phyloP scores from a whole-genome alignment of 139 green algal genomes.

The Coccomyxa sp. region DNA sequence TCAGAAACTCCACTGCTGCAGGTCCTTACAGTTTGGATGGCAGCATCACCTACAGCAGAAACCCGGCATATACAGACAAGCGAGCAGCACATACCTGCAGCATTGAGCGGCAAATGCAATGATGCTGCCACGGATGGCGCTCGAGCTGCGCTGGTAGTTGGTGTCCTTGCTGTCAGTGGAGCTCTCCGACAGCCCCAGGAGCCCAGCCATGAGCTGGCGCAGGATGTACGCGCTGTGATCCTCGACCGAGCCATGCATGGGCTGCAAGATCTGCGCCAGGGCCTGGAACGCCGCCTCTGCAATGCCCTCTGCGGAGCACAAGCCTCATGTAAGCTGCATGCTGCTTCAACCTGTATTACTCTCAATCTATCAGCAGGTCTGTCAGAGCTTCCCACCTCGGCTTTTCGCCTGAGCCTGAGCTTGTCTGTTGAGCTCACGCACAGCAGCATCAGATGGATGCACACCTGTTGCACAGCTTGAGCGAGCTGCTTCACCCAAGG shows the following conservation, averaged over 20 bases:
- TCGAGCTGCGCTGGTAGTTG: slow-evolving; percentile 9
- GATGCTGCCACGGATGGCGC: slow-evolving; percentile 15
- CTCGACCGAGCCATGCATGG: slow-evolving; percentile 32
- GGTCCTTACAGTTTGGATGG: too few relatives aligned
- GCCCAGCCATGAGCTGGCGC: slow-evolving; percentile 31
- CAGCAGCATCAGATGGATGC: not conserved
- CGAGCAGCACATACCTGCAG: not conserved
- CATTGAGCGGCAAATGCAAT: slow-evolving; percentile 23
- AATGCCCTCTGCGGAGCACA: not conserved
- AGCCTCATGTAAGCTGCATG: not conserved
- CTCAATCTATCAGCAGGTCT: slow-evolving; percentile 5
- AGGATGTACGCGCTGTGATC: slow-evolving; percentile 35
- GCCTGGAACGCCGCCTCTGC: slow-evolving; percentile 8
- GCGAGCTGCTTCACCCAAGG: slow-evolving; percentile 7
- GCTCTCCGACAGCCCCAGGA: slow-evolving; percentile 16
- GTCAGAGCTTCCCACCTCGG: too few relatives aligned
- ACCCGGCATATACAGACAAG: too few relatives aligned
- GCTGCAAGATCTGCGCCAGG: slow-evolving; percentile 35
- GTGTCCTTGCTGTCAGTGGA: not conserved
- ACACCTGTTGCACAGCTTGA: slow-evolving; percentile 7
- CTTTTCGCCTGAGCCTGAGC: too few relatives aligned
- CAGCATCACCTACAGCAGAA: too few relatives aligned
- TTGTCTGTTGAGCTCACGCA: too few relatives aligned
- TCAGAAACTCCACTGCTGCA: too few relatives aligned
- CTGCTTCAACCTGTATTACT: not conserved